These are phyloP conservation scores for Purpureocillium lavendulum DNA, from an alignment of 2,329 filamentous ascomycete species.

Conservation along the genomic window DNA sequence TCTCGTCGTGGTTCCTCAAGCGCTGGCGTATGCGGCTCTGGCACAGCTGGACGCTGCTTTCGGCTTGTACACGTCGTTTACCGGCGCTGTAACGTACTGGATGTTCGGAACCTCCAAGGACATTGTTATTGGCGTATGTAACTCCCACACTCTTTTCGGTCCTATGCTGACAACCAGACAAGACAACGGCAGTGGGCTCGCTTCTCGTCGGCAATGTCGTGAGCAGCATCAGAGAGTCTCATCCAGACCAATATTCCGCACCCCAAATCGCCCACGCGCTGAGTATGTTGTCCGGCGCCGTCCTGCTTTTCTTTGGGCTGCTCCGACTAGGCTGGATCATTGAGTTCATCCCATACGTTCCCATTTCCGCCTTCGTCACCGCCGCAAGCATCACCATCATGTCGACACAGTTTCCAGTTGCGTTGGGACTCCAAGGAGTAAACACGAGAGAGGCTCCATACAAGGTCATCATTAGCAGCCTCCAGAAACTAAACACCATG, in stretches of 20 bases:
- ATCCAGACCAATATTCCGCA: constrained; percentile 24
- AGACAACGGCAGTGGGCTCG: constrained; percentile 48
- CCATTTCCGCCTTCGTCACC: constrained; percentile 43
- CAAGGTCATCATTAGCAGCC: constrained; percentile 33
- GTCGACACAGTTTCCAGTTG: constrained; percentile 34
- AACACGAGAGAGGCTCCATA: constrained; percentile 37
- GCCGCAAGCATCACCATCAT: constrained; percentile 43
- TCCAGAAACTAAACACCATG: constrained; percentile 30
- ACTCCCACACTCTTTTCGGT: too few relatives aligned
- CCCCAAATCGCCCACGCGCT: constrained; percentile 35
- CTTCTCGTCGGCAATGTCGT: constrained; percentile 40
- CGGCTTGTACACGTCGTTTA: constrained; percentile 75
- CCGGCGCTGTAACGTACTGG: constrained; percentile 74
- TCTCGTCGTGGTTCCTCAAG: constrained; percentile 69
- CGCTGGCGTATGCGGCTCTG: constrained; percentile 70
- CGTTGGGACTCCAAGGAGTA: constrained; percentile 33
- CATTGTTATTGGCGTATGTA: constrained; percentile 62
- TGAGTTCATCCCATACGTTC: constrained; percentile 41
- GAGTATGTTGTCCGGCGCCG: constrained; percentile 33
- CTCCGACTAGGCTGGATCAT: constrained; percentile 40
- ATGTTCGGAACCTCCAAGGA: constrained; percentile 79
- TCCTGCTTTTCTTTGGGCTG: constrained; percentile 36
- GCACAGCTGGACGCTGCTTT: constrained; percentile 61
- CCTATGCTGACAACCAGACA: constrained; percentile 10
- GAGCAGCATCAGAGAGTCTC: constrained; percentile 22